Base-by-base conservation (phyloP, 371 early-diverging fungal species). In the Fennellomyces sp. region DNA sequence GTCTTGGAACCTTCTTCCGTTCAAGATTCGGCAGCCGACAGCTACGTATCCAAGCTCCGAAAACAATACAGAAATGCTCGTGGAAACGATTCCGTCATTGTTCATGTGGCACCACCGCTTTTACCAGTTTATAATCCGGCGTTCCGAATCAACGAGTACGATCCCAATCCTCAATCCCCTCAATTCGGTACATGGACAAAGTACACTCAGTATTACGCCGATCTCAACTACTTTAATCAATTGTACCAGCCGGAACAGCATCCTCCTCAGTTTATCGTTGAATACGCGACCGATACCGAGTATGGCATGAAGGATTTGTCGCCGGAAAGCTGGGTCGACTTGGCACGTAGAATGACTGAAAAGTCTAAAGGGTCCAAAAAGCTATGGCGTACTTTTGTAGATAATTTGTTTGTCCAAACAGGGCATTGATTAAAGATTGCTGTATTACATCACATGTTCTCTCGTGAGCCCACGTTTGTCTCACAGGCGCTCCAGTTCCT, bases 121-220 rank as follows among this genome's bases (percentile, higher is more conserved):
- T 75, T 91, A 29, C 91, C 91, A 5, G 76, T 80, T n/a, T 86
- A 81, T 69, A 72, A 86, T 60, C 92, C 91, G 3, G 67, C 82
- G 0, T 82, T 88, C 63, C 85, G 91, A 26, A 78, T 91, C 21
- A 78, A 83, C 62, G 60, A 76, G 55, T 89, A 88, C 56, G 63
- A 72, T 13, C 56, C 60, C 5, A 31, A 50, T 23, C 28, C 52
- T 17, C 15, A 25, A 13, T 51, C 48, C 5, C 29, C 64, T 12
- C 5, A 30, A 0, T 69, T 60, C 50, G 73, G 70, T 4, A 60
- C 42, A 2, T 66, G 69, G 63, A 58, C 42, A n/a, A 55, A 65
- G 13, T 75, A 71, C 39, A 66, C 72, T 0, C 75, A 75, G 33
- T 71, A 51, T 26, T 71, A 64, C 31, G 12, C 59, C 27, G 61